Conservation (phyloP, 805 yeast genomes). For the Kregervanrija delftensis region DNA sequence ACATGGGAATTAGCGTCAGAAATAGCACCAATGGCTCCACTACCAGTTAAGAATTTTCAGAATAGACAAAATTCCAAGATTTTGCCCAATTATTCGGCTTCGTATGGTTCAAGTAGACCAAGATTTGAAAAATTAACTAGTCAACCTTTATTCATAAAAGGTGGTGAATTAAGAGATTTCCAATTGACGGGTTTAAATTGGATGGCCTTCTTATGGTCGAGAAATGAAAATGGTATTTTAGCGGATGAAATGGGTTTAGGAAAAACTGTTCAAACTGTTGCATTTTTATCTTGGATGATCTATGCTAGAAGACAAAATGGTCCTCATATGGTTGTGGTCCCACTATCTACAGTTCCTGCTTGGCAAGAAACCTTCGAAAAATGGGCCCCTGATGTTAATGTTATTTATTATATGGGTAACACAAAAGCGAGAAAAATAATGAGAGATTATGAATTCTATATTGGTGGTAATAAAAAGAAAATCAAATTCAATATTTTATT, state of each 20-base stretch:
- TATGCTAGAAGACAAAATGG: slow-evolving; percentile 96
- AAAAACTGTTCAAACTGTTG: slow-evolving; percentile 93
- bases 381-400: slow-evolving; percentile 96
- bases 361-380: slow-evolving; percentile 98
- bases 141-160: slow-evolving; percentile 86
- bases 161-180: slow-evolving; percentile 91
- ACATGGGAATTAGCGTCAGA: slow-evolving; percentile 94
- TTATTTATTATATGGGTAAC: slow-evolving; percentile 89
- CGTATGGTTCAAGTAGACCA: slow-evolving; percentile 72
- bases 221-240: slow-evolving; percentile 93
- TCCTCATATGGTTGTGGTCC: slow-evolving; percentile 94
- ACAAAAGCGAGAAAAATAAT: slow-evolving; percentile 76
- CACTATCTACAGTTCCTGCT: slow-evolving; percentile 91
- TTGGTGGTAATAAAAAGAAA: slow-evolving; percentile 49
- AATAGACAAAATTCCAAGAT: slow-evolving; percentile 76
- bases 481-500: slow-evolving; percentile 86
- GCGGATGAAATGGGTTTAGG: slow-evolving; percentile 99
- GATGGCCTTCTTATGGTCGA: slow-evolving; percentile 99
- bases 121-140: slow-evolving; percentile 76
- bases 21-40: slow-evolving; percentile 79
- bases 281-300: slow-evolving; percentile 89
- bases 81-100: slow-evolving; percentile 72
- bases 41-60: slow-evolving; percentile 77
- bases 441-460: slow-evolving; percentile 78
- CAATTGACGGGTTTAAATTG: slow-evolving; percentile 97